Conservation (phyloP, 768 basidiomycete species). For the Termitomyces sp. region DNA sequence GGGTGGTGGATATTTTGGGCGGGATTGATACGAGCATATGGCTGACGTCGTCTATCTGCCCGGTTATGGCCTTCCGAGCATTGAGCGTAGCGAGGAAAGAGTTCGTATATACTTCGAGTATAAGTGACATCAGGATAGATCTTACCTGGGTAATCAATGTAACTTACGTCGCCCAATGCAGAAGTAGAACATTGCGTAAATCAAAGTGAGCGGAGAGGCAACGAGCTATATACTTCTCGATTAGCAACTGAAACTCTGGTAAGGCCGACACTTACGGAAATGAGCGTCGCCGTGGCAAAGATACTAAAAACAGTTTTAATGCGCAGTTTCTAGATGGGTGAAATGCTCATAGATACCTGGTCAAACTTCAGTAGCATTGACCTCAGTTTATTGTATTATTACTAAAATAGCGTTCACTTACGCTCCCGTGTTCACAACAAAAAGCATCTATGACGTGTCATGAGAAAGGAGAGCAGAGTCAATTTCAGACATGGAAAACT, state of each 20-base stretch:
- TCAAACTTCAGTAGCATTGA: constrained; percentile 21
- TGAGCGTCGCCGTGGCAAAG: constrained; percentile 43
- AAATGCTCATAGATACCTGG: constrained; percentile 21
- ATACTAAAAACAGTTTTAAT: constrained; percentile 18
- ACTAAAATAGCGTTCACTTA: constrained; percentile 16
- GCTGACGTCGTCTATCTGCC: constrained; percentile 22
- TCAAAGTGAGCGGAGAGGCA: constrained; percentile 35
- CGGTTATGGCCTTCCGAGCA: constrained; percentile 32
- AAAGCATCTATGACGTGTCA: constrained; percentile 36
- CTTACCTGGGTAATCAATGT: not conserved
- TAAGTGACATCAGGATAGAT: not conserved
- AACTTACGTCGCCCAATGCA: constrained; percentile 42
- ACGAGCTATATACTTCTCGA: constrained; percentile 18
- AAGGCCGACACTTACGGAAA: constrained; percentile 28
- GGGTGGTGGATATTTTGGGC: constrained; percentile 17
- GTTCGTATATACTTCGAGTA: constrained; percentile 41
- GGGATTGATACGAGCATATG: constrained; percentile 29
- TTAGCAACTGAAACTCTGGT: not conserved
- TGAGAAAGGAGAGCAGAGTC: not conserved
- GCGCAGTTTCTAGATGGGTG: not conserved
- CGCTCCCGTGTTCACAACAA: constrained; percentile 49
- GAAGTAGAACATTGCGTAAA: constrained; percentile 50
- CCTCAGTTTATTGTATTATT: not conserved
- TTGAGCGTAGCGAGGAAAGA: constrained; percentile 50
- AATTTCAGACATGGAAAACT: constrained; percentile 4